phyloP scores from a whole-genome alignment of 1,284 basidiomycete genomes.

The Cutaneotrichosporon sp. region DNA sequence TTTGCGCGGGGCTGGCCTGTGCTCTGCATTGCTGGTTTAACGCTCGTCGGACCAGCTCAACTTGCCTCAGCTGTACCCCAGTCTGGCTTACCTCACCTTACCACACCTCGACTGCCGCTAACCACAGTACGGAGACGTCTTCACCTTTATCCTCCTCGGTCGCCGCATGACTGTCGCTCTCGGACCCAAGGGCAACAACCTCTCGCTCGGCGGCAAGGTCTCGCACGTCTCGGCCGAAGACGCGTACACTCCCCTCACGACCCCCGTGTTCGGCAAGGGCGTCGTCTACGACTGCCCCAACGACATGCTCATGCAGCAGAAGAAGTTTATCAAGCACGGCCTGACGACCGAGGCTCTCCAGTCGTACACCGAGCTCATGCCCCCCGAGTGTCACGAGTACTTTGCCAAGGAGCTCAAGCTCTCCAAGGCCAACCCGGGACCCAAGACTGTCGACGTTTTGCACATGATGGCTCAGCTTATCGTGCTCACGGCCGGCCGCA shows the following conservation, averaged over 20 bases:
- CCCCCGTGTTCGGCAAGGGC: constrained; percentile 92
- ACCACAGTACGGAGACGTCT: constrained; percentile 67
- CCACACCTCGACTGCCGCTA: neutral
- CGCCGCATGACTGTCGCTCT: constrained; percentile 88
- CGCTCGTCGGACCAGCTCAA: neutral
- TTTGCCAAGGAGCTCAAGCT: constrained; percentile 56
- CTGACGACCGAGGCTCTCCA: constrained; percentile 89
- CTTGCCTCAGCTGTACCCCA: neutral
- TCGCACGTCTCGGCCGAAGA: constrained; percentile 92
- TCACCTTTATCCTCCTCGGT: constrained; percentile 89
- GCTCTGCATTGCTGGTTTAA: neutral
- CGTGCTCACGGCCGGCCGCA: constrained; percentile 88
- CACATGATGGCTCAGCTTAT: constrained; percentile 87
- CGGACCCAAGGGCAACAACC: constrained; percentile 89
- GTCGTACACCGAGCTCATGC: constrained; percentile 86
- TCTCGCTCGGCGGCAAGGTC: constrained; percentile 90
- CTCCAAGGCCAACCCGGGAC: constrained; percentile 25
- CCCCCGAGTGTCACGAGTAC: constrained; percentile 74
- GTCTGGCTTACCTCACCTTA: neutral
- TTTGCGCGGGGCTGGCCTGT: neutral
- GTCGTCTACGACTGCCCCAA: constrained; percentile 98
- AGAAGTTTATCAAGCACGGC: constrained; percentile 94
- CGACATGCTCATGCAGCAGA: constrained; percentile 97
- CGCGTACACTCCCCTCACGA: constrained; percentile 91
- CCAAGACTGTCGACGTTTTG: constrained; percentile 60